Evolutionary conservation across 257 asterid genomes (phyloP).

Genomic region (Nicotiana tabacum): DNA sequence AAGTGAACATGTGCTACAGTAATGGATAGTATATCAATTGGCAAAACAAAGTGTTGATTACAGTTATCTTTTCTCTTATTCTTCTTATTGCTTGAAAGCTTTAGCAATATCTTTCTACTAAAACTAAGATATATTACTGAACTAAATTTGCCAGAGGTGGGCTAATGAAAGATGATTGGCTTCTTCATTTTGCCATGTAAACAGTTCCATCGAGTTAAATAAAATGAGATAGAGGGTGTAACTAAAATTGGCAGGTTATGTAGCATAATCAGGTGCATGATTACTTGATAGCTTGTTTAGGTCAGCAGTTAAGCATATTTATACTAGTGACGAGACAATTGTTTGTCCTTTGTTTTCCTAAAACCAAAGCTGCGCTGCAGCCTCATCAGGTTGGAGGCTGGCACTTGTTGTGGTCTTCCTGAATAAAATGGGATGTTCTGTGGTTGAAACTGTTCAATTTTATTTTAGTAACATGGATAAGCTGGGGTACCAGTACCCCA

Average conservation of each 20-base stretch:
- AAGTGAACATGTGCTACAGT: neutral
- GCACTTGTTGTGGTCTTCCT: neutral
- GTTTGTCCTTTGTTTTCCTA: neutral
- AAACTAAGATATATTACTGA: neutral
- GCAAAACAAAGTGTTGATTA: neutral
- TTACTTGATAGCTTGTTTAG: neutral
- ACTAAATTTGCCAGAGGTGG: neutral
- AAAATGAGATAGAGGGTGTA: too few relatives aligned
- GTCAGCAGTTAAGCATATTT: neutral
- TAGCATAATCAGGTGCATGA: neutral
- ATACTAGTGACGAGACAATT: neutral
- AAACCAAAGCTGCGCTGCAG: neutral
- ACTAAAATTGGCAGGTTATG: neutral
- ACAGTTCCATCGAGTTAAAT: neutral
- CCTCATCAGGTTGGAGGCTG: neutral
- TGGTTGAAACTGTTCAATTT: neutral
- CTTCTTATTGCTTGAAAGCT: neutral
- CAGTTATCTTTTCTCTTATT: neutral
- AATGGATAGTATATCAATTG: neutral
- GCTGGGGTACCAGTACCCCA: neutral
- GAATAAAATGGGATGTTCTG: neutral
- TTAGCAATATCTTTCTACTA: neutral
- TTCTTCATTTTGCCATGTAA: neutral
- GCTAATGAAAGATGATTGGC: neutral
- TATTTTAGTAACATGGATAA: neutral